Evolutionary conservation across 768 basidiomycete species (phyloP), one percentile per base, ranked within the genome.

Genomic region (Russula sp.): DNA sequence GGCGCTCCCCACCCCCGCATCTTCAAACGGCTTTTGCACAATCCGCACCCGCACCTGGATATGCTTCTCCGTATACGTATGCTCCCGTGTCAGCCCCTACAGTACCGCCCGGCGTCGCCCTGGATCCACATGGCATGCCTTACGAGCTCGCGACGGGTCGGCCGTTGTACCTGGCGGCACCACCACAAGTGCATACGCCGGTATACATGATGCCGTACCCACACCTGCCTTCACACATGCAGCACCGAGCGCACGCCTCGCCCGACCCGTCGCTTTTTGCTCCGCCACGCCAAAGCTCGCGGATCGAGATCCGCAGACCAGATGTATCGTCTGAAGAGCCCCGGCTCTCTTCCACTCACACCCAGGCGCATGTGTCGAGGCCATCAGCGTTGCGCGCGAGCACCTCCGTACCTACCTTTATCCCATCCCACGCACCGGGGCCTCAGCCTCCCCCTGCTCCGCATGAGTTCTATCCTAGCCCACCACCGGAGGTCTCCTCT

Each of bases 91-190:
- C 62, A 2, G 58, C 79, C 6, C 76, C 78, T 8, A 73, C 79
- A 7, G 65, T 86, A 20, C 82, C 90, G n/a, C 78, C 84, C 14
- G 91, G 91, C 53, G 79, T 91, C 55, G 89, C 81, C 14, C 75
- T 91, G 70, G 85, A 85, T 66, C 82, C 84, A 58, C 85, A 88
- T 63, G 91, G 91, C 37, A 79, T 90, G 76, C 79, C 89, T n/a
- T 92, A 86, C 70, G 91, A 93, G 73, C 71, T 91, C 56, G 84
- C 89, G 14, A 91, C 89, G 5, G 91, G 91, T 45, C 89, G 88
- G 44, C 83, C 89, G 11, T 85, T 93, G 39, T 87, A 87, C 68
- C 77, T 92, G 34, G 82, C 85, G 65, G 74, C 73, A 11, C 59
- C 67, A 6, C 42, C 61, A 18, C 66, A 65, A 37, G 55, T 67